Percentiles rank a stretch among this genome's conserved stretches.
Conservation (phyloP, 2,329 filamentous ascomycete genomes). For the Paraconiothyrium sp. region DNA sequence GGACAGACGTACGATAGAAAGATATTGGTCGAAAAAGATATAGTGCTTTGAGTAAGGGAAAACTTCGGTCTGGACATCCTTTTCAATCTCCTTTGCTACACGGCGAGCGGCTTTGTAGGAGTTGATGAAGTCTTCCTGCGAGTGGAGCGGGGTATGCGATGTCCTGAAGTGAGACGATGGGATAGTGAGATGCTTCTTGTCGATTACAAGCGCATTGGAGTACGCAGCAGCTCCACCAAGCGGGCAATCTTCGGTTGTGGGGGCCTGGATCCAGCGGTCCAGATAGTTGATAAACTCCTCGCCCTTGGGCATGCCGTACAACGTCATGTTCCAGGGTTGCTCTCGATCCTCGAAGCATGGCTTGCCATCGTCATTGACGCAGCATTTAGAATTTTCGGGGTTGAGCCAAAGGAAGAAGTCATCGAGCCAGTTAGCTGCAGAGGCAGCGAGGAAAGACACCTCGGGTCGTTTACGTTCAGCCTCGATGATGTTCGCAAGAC, state of each 20-base stretch:
- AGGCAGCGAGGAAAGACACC: conserved; percentile 86
- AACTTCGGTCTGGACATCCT: conserved; percentile 78
- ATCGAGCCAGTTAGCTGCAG: conserved; percentile 94
- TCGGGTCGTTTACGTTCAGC: conserved; percentile 91
- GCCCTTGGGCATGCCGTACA: conserved; percentile 91
- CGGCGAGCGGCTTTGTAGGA: conserved; percentile 90
- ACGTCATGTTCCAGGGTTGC: conserved; percentile 87
- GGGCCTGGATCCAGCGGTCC: conserved; percentile 80
- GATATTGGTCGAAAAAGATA: conserved; percentile 98
- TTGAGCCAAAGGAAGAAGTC: conserved; percentile 98
- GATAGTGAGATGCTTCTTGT: conserved; percentile 72
- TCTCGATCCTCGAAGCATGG: conserved; percentile 81
- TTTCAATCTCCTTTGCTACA: conserved; percentile 79
- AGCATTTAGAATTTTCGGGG: conserved; percentile 73
- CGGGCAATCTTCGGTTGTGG: conserved; percentile 84
- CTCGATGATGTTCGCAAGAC: conserved; percentile 88
- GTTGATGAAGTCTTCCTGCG: conserved; percentile 90
- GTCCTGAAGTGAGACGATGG: conserved; percentile 92
- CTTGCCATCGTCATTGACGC: conserved; percentile 69
- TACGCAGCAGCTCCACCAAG: conserved; percentile 90
- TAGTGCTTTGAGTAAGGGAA: conserved; percentile 99
- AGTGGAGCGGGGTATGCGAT: conserved; percentile 84
- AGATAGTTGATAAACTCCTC: conserved; percentile 91
- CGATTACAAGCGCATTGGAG: conserved; percentile 81
- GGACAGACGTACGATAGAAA: conserved; percentile 82